Evolutionary conservation across 331 rosid species (phyloP).

Genomic region (Cydonia oblonga): DNA sequence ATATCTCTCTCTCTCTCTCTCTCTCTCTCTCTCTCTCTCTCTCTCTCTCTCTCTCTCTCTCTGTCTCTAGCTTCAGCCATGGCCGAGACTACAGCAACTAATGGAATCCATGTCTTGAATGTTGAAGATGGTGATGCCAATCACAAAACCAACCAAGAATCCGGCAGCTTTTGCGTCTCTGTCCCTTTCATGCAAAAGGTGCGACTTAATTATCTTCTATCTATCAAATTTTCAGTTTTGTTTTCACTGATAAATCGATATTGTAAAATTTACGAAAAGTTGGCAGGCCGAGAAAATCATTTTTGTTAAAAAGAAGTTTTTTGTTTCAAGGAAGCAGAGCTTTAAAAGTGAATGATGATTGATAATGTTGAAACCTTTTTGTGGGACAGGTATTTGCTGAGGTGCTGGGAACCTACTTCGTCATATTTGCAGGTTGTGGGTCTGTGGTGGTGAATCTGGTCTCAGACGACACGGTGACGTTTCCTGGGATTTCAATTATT

Average conservation of each 20-base stretch:
- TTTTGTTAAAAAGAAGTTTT: too few species aligned
- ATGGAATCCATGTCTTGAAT: constrained; percentile 27
- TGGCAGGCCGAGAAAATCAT: not conserved
- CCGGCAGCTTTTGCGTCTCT: constrained; percentile 7
- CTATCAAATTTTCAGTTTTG: not conserved
- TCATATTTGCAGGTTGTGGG: constrained; percentile 74
- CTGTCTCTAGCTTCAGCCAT: constrained; percentile 8
- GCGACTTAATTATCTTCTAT: not conserved
- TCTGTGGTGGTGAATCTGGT: constrained; percentile 52
- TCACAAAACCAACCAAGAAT: not conserved
- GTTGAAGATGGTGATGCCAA: constrained; percentile 20
- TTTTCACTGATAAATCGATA: not conserved
- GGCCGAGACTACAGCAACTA: constrained; percentile 31
- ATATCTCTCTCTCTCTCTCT: too few species aligned
- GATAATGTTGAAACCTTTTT: not conserved
- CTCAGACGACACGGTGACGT: constrained; percentile 26
- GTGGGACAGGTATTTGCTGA: constrained; percentile 65
- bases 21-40: not conserved
- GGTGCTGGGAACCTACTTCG: constrained; percentile 58
- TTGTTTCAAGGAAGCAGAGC: not conserved
- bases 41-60: not conserved
- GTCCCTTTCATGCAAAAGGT: constrained; percentile 69
- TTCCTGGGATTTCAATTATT: constrained; percentile 49
- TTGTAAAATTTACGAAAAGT: too few species aligned
- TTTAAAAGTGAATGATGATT: not conserved